A percentile compares a stretch with the other conserved stretches of the same genome.
Conservation (phyloP, 2,329 filamentous ascomycete genomes). For the Fusarium austroafricanum region DNA sequence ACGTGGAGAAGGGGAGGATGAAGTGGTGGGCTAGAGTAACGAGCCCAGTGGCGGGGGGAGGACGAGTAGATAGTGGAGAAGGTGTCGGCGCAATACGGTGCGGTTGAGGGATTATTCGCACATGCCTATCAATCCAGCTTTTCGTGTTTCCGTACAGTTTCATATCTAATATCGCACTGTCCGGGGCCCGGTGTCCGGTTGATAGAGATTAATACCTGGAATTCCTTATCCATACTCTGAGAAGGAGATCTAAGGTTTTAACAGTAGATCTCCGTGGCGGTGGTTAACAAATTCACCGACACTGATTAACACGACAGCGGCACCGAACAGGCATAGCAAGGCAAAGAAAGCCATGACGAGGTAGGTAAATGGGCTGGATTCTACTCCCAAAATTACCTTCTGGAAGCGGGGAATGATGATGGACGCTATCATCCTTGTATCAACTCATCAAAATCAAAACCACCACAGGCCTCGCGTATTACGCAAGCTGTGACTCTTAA, state of each 20-base stretch:
- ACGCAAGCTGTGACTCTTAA: constrained; percentile 43
- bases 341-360: constrained; percentile 2
- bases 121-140: not conserved
- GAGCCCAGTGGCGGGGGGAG: constrained; percentile 26
- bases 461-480: constrained; percentile 40
- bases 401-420: constrained; percentile 26
- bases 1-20: constrained; percentile 13
- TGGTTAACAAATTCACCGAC: constrained; percentile 22
- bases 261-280: constrained; percentile 3
- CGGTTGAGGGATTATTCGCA: constrained; percentile 32
- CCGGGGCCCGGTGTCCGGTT: constrained; percentile 8
- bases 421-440: constrained; percentile 23
- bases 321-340: not conserved
- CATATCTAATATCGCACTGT: constrained; percentile 12
- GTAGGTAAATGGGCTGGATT: not conserved
- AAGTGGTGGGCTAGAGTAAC: constrained; percentile 18
- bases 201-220: too few species aligned
- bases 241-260: too few species aligned
- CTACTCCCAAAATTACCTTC: constrained; percentile 6
- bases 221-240: too few species aligned
- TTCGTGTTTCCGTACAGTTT: constrained; percentile 12
- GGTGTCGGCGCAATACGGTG: too few species aligned
- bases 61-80: too few species aligned
- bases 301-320: constrained; percentile 19
- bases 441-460: constrained; percentile 21